A percentile compares a stretch with the other conserved stretches of the same genome.
Evolutionary conservation across 2,329 filamentous ascomycete species (phyloP).

Genomic region (Diaporthe vaccinii): DNA sequence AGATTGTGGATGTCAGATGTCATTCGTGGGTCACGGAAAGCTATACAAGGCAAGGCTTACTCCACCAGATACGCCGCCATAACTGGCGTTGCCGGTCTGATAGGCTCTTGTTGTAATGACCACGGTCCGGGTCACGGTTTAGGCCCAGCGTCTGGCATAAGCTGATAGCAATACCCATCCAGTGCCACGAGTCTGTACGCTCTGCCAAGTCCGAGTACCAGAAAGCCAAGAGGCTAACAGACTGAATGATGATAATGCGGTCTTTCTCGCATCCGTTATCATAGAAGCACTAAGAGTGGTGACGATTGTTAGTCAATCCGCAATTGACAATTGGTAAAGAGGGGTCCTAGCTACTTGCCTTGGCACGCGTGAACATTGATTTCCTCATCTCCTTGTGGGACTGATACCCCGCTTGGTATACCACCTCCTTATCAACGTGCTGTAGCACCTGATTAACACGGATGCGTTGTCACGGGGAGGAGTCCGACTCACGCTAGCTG

Average conservation of each 20-base stretch:
- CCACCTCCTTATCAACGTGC: not conserved
- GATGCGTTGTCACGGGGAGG: not conserved
- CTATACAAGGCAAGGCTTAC: not conserved
- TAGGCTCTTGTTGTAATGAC: not conserved
- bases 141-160: not conserved
- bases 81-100: constrained; percentile 4
- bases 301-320: not conserved
- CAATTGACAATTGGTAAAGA: not conserved
- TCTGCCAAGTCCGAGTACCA: not conserved
- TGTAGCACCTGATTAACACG: not conserved
- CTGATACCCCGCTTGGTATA: not conserved
- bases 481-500: not conserved
- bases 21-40: not conserved
- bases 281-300: not conserved
- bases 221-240: not conserved
- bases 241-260: not conserved
- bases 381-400: constrained; percentile 2
- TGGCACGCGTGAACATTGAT: not conserved
- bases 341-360: not conserved
- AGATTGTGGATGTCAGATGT: not conserved
- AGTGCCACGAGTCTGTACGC: not conserved
- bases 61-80: not conserved
- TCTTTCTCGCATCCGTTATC: not conserved
- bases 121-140: not conserved
- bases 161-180: constrained; percentile 1